Percentiles rank a stretch among this genome's conserved stretches.
Evolutionary conservation across 257 asterid species (phyloP).

Genomic region (Nicotiana noctiflora): DNA sequence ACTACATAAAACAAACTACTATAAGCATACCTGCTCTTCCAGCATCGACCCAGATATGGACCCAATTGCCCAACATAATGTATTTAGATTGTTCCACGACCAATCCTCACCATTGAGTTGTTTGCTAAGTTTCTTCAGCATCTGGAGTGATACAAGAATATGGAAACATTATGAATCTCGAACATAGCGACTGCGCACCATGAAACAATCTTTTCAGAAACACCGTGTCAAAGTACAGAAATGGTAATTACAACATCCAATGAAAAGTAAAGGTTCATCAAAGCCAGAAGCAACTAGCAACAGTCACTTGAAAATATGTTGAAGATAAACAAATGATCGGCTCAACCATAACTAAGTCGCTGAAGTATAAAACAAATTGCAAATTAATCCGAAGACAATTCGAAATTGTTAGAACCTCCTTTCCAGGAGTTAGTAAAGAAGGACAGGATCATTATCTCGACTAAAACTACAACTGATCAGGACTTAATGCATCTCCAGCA

Average conservation of each 20-base stretch:
- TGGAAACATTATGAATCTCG: neutral
- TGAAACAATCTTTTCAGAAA: neutral
- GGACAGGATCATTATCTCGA: neutral
- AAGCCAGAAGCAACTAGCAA: conserved; percentile 1
- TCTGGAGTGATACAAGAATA: conserved; percentile 34
- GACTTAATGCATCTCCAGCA: neutral
- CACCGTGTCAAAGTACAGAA: neutral
- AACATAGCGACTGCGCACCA: neutral
- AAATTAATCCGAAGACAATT: neutral
- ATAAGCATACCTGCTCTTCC: conserved; percentile 75
- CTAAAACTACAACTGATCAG: neutral
- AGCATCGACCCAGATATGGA: conserved; percentile 98
- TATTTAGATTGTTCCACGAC: conserved; percentile 98
- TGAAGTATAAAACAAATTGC: neutral
- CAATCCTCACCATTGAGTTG: conserved; percentile 91
- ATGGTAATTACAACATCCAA: neutral
- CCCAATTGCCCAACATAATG: conserved; percentile 98
- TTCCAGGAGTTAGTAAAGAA: neutral
- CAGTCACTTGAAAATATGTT: neutral
- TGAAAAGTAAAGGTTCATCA: neutral
- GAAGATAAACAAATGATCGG: neutral
- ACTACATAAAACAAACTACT: neutral
- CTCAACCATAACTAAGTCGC: neutral
- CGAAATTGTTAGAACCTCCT: neutral
- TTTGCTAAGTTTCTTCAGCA: conserved; percentile 74